Conservation (phyloP, 2,329 filamentous ascomycete genomes). For the Purpureocillium takamizusanense region DNA sequence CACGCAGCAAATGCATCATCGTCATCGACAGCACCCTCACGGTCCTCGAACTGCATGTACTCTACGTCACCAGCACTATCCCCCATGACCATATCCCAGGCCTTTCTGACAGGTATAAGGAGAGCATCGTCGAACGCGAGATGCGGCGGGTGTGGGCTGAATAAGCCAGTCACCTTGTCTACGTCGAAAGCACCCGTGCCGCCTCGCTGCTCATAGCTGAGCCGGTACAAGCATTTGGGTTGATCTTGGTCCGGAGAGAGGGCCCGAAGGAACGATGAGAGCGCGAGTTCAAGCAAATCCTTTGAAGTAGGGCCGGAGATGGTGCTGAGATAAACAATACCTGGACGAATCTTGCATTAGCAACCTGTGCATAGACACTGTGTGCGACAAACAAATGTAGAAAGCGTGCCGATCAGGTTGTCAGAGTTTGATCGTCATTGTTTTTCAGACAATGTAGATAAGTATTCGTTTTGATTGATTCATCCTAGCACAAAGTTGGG, state of each 20-base stretch:
- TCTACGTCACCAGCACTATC: constrained; percentile 34
- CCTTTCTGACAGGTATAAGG: constrained; percentile 56
- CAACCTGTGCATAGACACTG: constrained; percentile 10
- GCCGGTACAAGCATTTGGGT: constrained; percentile 34
- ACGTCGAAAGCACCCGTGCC: constrained; percentile 14
- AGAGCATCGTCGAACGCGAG: constrained; percentile 66
- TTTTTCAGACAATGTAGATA: constrained; percentile 99
- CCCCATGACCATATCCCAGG: constrained; percentile 57
- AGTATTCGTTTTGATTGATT: constrained; percentile 71
- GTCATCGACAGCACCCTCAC: constrained; percentile 53
- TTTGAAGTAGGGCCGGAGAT: constrained; percentile 23
- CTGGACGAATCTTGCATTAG: constrained; percentile 21
- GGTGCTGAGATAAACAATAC: constrained; percentile 27
- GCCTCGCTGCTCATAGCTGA: constrained; percentile 46
- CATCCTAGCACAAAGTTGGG: constrained; percentile 62
- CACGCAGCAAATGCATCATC: constrained; percentile 40
- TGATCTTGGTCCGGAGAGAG: constrained; percentile 16
- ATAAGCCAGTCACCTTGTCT: constrained; percentile 38
- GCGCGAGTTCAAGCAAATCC: constrained; percentile 26
- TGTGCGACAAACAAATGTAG: constrained; percentile 5
- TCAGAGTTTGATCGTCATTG: constrained; percentile 86
- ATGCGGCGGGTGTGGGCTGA: constrained; percentile 52
- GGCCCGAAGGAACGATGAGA: constrained; percentile 30
- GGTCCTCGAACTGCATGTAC: constrained; percentile 74
- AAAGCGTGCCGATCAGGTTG: constrained; percentile 62